Base-by-base conservation (phyloP, 805 yeast genomes). In the Teunomyces stri region DNA sequence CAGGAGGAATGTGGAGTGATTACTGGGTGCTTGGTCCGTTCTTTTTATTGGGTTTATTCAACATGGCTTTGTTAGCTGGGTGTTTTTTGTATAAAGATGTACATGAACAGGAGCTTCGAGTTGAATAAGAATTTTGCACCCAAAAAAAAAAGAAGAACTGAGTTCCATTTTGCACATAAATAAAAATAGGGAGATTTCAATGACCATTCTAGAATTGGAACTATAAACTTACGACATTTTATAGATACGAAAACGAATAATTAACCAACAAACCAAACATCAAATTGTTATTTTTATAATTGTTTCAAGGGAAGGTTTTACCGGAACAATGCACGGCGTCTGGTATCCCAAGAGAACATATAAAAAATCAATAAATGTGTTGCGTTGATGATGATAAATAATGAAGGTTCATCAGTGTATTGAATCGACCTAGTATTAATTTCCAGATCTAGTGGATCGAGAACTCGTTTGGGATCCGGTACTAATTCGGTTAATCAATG, bases 1-100 rank as follows among this genome's bases (percentile, higher is more conserved):
- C 82, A 7, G 91, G 90, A 5, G 90, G 90, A 3, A 56, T 65
- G 12, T 66, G 80, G 52, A 78, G 85, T 20, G 89, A 84, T 57
- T 44, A 52, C 31, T 80, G 82, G 79, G 64, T 75, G 20, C 76
- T 79, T 33, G 78, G 80, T 0, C 88, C 90, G 3, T 85, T 85
- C 55, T 57, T 79, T 18, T 60, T 83, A 6, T 64, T 83, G 50
- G 80, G 79, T 0, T 12, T 62, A 3, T 71, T 82, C 47, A 60
- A 69, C 46, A 33, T 56, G 41, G 47, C 57, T 5, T 53, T 70
- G 36, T 51, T 68, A 52, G 51, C 55, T 7, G 42, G 40, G 11
- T 37, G 40, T 22, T 12, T 21, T 5, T 15, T 21, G 5, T 37
- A 37, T n/a, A 12, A 27, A 18, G 40, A 37, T 7, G 27, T 20